Conservation (phyloP, 2,329 filamentous ascomycete species). For the Ilyonectria robusta region DNA sequence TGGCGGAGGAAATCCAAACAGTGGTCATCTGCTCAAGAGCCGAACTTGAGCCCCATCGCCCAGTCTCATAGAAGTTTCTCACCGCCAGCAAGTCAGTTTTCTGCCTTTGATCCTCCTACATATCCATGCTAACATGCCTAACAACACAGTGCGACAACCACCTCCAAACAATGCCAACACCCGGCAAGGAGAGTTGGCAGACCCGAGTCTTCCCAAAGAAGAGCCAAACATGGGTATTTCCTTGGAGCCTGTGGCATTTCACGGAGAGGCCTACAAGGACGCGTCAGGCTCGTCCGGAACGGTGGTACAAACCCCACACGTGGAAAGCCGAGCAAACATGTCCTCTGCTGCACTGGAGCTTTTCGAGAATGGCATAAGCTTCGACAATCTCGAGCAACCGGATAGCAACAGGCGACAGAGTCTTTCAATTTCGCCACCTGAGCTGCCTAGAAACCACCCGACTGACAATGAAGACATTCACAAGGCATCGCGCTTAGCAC, state of each 20-base stretch:
- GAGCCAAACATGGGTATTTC: not conserved
- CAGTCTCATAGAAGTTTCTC: slow-evolving; percentile 55
- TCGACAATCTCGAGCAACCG: slow-evolving; percentile 38
- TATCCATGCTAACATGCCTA: slow-evolving; percentile 26
- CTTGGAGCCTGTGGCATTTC: not conserved
- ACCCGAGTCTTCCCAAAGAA: slow-evolving; percentile 21
- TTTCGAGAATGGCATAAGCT: slow-evolving; percentile 51
- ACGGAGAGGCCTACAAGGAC: slow-evolving; percentile 1
- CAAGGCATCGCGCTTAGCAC: not conserved
- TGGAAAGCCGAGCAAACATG: slow-evolving; percentile 41
- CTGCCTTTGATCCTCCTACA: slow-evolving; percentile 6
- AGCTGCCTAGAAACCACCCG: not conserved
- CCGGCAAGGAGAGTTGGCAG: slow-evolving; percentile 28
- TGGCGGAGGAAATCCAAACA: slow-evolving; percentile 63
- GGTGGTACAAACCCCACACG: slow-evolving; percentile 54
- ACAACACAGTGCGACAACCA: slow-evolving; percentile 26
- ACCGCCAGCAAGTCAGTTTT: slow-evolving; percentile 44
- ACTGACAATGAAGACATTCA: not conserved
- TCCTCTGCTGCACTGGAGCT: slow-evolving; percentile 49
- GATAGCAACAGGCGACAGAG: not conserved
- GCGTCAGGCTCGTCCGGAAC: slow-evolving; percentile 54
- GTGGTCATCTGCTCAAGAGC: slow-evolving; percentile 67
- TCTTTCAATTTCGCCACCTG: not conserved
- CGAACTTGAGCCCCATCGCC: slow-evolving; percentile 64
- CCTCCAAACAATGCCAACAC: not conserved